phyloP scores from a whole-genome alignment of 106 monocot species.

The Chionographis japonica region DNA sequence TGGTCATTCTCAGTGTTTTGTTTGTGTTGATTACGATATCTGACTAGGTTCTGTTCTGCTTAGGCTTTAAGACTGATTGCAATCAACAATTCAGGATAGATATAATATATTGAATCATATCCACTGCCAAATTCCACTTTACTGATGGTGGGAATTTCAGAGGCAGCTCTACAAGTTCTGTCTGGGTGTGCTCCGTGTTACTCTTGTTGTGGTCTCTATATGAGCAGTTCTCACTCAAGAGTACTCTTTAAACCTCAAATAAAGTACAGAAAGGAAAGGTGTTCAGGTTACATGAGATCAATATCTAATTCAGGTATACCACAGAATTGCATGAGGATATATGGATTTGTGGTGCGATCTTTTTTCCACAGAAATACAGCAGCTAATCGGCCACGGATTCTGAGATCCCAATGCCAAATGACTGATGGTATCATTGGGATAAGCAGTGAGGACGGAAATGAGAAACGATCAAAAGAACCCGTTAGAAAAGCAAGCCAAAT shows the following conservation, averaged over 20 bases:
- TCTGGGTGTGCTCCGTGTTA: conserved; percentile 12
- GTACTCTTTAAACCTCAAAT: not conserved
- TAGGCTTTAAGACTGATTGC: too few species aligned
- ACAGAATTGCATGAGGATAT: conserved; percentile 2
- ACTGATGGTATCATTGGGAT: conserved; percentile 29
- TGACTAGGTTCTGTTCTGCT: too few species aligned
- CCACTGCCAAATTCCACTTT: too few species aligned
- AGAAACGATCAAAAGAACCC: conserved; percentile 42
- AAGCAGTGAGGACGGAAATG: conserved; percentile 45
- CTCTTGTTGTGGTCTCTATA: conserved; percentile 7
- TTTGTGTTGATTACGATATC: too few species aligned
- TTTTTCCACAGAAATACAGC: not conserved
- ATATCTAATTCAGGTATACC: not conserved
- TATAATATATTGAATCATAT: too few species aligned
- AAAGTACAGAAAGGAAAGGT: conserved; percentile 17
- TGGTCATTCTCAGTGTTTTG: too few species aligned
- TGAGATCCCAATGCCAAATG: conserved; percentile 40
- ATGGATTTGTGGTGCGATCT: not conserved
- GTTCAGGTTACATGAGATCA: conserved; percentile 2
- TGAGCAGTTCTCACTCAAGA: conserved; percentile 6
- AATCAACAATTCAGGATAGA: too few species aligned
- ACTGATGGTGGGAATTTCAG: conserved; percentile 21
- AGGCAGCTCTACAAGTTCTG: conserved; percentile 14
- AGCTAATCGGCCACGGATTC: not conserved
- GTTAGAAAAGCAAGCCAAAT: conserved; percentile 32